Percentiles rank a stretch among this genome's conserved stretches.
phyloP scores from a whole-genome alignment of 2,329 filamentous ascomycete genomes.

The Fonsecaea nubica region DNA sequence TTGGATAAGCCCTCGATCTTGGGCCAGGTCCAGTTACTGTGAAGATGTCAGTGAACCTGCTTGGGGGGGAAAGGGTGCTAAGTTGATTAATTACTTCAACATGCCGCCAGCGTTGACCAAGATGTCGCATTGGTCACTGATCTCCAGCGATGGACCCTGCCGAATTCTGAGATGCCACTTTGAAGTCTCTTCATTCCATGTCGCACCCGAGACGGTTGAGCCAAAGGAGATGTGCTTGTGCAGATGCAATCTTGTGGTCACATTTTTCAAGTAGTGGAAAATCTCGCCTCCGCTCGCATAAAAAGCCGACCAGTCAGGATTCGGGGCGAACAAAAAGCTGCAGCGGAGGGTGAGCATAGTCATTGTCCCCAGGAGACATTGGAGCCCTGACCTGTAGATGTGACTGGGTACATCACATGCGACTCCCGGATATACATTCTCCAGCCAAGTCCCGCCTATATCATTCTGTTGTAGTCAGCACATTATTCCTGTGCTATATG shows the following conservation, averaged over 20 bases:
- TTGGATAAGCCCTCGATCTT: constrained; percentile 40
- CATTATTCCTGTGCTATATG: too few relatives aligned
- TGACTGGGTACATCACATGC: not conserved
- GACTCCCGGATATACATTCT: constrained; percentile 19
- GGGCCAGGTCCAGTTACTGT: constrained; percentile 43
- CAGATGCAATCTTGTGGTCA: not conserved
- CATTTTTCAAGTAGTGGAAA: constrained; percentile 31
- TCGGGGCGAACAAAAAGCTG: constrained; percentile 15
- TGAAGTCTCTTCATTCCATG: constrained; percentile 24
- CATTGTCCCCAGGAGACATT: too few relatives aligned
- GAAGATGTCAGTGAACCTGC: constrained; percentile 15
- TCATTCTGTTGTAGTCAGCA: too few relatives aligned
- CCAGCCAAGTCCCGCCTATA: constrained; percentile 17
- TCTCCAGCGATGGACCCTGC: not conserved
- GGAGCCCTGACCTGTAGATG: not conserved
- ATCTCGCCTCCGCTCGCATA: constrained; percentile 34
- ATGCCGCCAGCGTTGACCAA: constrained; percentile 45
- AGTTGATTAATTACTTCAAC: too few relatives aligned
- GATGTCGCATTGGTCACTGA: constrained; percentile 52
- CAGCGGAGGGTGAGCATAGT: too few relatives aligned
- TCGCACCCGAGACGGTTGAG: constrained; percentile 22
- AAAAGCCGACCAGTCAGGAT: constrained; percentile 27
- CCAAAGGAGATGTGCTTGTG: constrained; percentile 5
- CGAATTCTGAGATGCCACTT: constrained; percentile 23
- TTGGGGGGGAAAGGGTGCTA: too few relatives aligned